phyloP scores from a whole-genome alignment of 805 yeast genomes.

The Yamadazyma philogaea region DNA sequence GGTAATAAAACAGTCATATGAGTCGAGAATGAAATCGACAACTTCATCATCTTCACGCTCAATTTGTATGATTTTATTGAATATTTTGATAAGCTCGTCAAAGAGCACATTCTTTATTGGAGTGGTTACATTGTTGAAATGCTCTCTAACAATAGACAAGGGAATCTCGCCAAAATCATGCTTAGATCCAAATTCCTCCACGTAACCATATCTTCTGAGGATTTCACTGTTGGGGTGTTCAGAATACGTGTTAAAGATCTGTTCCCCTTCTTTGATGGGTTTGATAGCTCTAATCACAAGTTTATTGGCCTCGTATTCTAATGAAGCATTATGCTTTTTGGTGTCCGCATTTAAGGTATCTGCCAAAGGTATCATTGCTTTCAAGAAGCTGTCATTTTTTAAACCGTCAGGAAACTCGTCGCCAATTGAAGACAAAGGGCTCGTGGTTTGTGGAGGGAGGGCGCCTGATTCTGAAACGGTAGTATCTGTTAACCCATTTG shows the following conservation, averaged over 20 bases:
- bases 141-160: conserved; percentile 37
- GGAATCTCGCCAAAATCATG: conserved; percentile 81
- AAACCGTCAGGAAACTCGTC: conserved; percentile 16
- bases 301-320: conserved; percentile 47
- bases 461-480: neutral
- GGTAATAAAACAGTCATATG: conserved; percentile 59
- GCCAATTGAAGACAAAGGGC: conserved; percentile 5
- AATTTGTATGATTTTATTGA: conserved; percentile 19
- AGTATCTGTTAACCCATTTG: neutral
- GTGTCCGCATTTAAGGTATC: conserved; percentile 90
- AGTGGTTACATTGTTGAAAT: conserved; percentile 20
- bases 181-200: conserved; percentile 67
- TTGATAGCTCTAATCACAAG: conserved; percentile 72
- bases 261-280: conserved; percentile 61
- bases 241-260: conserved; percentile 84
- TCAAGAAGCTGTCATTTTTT: conserved; percentile 41
- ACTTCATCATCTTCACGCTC: conserved; percentile 40
- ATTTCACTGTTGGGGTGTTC: conserved; percentile 90
- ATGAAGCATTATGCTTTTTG: conserved; percentile 66
- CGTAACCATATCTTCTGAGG: conserved; percentile 87
- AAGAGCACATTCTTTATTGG: conserved; percentile 25
- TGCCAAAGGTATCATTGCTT: conserved; percentile 92
- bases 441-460: neutral
- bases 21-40: conserved; percentile 45
- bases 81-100: conserved; percentile 32